These are phyloP conservation scores for Nemania sp. DNA, from an alignment of 2,329 filamentous ascomycete species.

Conservation along the genomic window DNA sequence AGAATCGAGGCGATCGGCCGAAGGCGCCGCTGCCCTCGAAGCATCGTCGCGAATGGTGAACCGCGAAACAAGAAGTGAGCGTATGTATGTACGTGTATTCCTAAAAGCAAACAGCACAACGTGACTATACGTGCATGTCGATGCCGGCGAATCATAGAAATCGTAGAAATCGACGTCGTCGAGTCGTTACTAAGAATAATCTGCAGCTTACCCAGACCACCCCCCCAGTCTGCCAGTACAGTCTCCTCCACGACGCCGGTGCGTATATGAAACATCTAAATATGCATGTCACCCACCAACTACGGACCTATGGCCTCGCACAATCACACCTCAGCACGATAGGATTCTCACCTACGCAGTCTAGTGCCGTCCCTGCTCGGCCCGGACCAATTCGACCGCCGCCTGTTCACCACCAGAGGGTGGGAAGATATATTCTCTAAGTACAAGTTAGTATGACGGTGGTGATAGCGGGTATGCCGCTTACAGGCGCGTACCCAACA, in stretches of 20 bases:
- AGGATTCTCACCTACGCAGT: background rate
- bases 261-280: conserved; percentile 33
- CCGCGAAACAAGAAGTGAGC: background rate
- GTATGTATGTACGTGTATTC: background rate
- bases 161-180: background rate
- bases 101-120: conserved; percentile 10
- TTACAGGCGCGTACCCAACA: conserved; percentile 3
- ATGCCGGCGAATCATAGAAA: conserved; percentile 3
- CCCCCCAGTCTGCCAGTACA: background rate
- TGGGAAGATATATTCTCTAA: background rate
- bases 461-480: conserved; percentile 18
- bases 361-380: conserved; percentile 6
- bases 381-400: conserved; percentile 13
- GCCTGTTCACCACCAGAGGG: background rate
- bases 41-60: conserved; percentile 5
- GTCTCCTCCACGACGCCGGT: conserved; percentile 19
- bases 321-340: conserved; percentile 7
- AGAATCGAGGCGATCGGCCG: background rate
- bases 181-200: conserved; percentile 34
- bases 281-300: conserved; percentile 31
- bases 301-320: conserved; percentile 9
- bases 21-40: background rate
- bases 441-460: conserved; percentile 7
- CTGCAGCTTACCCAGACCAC: conserved; percentile 1
- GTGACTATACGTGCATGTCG: conserved; percentile 3